Percentiles rank a stretch among this genome's conserved stretches.
Conservation (phyloP, 345 rosid genomes). For the Citrus australasica region DNA sequence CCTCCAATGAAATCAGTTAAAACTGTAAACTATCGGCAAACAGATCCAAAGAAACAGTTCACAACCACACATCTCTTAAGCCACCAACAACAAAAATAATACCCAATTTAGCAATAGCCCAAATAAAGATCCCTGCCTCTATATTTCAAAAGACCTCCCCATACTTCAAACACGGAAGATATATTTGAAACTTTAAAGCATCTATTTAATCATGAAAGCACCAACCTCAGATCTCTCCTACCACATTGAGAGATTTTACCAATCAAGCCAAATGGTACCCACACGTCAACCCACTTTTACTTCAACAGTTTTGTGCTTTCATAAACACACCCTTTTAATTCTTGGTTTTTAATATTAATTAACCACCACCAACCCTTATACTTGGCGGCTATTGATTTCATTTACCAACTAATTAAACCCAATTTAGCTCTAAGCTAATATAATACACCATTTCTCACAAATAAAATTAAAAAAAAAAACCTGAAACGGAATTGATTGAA, state of each 20-base stretch:
- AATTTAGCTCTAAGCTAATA: background rate
- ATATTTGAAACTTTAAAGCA: background rate
- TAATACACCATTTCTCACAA: background rate
- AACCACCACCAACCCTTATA: background rate
- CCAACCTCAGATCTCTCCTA: background rate
- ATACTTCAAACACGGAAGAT: background rate
- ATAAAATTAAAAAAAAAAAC: conserved; percentile 20
- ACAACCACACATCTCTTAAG: background rate
- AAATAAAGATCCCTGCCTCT: background rate
- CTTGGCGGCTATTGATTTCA: background rate
- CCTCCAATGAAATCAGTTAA: background rate
- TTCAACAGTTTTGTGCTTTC: background rate
- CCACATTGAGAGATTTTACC: background rate
- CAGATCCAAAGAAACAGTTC: background rate
- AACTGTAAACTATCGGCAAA: background rate
- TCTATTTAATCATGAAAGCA: background rate
- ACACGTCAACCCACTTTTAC: background rate
- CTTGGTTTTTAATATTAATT: background rate
- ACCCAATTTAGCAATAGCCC: background rate
- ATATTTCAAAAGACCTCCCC: background rate
- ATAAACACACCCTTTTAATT: no score
- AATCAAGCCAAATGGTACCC: background rate
- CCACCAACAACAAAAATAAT: background rate
- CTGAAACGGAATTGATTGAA: conserved; percentile 74
- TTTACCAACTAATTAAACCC: background rate